These are phyloP conservation scores for Aspergillus incahuasiensis DNA, from an alignment of 495 filamentous ascomycete species.

Conservation along the genomic window DNA sequence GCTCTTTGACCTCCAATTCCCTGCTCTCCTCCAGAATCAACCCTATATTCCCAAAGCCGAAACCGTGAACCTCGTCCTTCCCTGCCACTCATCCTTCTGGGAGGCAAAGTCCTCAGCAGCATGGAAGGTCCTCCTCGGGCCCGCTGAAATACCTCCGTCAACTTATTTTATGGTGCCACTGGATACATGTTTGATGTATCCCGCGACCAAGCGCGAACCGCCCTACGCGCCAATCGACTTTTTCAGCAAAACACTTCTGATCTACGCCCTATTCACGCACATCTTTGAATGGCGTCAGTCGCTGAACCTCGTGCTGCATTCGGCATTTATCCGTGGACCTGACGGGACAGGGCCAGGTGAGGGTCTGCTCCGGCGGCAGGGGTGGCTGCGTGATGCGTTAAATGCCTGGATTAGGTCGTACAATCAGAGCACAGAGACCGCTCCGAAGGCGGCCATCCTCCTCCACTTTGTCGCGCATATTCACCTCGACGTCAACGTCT, in stretches of 20 bases:
- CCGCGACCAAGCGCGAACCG: neutral
- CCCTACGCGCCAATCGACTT: conserved; percentile 1
- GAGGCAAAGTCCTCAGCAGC: neutral
- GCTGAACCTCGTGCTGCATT: neutral
- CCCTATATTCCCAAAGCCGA: conserved; percentile 1
- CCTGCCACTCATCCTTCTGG: neutral
- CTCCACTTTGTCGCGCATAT: neutral
- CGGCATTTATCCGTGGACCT: neutral
- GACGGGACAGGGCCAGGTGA: neutral
- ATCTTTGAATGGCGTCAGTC: conserved; percentile 6
- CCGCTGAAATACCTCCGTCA: neutral
- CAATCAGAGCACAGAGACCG: neutral
- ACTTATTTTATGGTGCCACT: conserved; percentile 4
- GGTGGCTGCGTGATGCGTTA: neutral
- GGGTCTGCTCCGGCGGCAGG: neutral
- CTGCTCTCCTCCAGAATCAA: conserved; percentile 1
- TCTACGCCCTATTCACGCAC: neutral
- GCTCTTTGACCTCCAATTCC: conserved; percentile 4
- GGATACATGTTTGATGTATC: neutral
- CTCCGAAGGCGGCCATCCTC: neutral
- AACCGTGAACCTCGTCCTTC: neutral
- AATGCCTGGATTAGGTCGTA: neutral
- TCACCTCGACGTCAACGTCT: neutral
- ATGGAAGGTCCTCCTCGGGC: conserved; percentile 1
- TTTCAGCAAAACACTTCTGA: neutral